Evolutionary conservation across 345 rosid species (phyloP).

Genomic region (Gossypium raimondii): DNA sequence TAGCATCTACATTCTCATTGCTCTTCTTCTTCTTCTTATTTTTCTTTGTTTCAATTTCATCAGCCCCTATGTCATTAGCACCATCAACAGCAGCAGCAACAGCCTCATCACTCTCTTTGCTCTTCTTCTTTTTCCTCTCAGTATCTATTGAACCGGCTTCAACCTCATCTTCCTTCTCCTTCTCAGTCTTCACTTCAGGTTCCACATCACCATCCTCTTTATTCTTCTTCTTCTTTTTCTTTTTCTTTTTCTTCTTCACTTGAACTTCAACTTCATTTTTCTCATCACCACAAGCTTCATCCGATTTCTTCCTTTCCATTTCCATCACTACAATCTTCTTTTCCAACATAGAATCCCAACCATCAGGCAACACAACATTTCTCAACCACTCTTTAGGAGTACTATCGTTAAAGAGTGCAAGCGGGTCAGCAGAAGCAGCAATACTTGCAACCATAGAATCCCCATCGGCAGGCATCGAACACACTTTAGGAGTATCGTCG

Average conservation of each 20-base stretch:
- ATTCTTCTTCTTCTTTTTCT: constrained; percentile 50
- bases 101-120: background rate
- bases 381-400: constrained; percentile 26
- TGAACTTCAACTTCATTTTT: constrained; percentile 30
- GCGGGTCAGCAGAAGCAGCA: constrained; percentile 51
- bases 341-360: constrained; percentile 3
- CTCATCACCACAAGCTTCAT: constrained; percentile 41
- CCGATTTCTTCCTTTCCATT: constrained; percentile 30
- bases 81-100: background rate
- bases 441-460: constrained; percentile 61
- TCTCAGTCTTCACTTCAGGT: constrained; percentile 31
- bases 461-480: constrained; percentile 53
- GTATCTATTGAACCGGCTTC: constrained; percentile 34
- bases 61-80: background rate
- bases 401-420: background rate
- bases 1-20: no score
- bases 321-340: constrained; percentile 10
- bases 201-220: constrained; percentile 37
- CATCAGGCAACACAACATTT: constrained; percentile 5
- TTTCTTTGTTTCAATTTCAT: constrained; percentile 23
- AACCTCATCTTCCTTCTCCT: constrained; percentile 39
- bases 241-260: constrained; percentile 33
- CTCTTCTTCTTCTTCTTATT: background rate
- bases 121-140: constrained; percentile 16
- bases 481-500: constrained; percentile 9